Percentiles rank a stretch among this genome's conserved stretches.
Conservation (phyloP, 2,329 filamentous ascomycete genomes). For the Aspergillus brasiliensis region DNA sequence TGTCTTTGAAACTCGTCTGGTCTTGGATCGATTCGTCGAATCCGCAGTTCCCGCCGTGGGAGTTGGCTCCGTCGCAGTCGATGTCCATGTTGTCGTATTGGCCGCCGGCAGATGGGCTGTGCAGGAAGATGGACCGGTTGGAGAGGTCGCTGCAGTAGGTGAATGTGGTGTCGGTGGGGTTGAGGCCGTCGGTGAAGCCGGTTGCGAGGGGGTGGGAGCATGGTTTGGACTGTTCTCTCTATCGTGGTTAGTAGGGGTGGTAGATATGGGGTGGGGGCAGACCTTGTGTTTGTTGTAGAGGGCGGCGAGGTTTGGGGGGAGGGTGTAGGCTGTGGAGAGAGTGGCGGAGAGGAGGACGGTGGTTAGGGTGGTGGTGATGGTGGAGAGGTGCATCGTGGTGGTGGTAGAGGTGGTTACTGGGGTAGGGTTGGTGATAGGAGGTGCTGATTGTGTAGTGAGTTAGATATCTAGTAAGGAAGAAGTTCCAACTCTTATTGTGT, state of each 20-base stretch:
- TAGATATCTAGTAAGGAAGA: too few species aligned
- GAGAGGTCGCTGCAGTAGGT: slow-evolving; percentile 52
- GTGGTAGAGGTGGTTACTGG: too few species aligned
- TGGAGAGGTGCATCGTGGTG: too few species aligned
- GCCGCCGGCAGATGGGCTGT: not conserved
- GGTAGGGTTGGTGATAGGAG: too few species aligned
- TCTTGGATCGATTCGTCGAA: slow-evolving; percentile 43
- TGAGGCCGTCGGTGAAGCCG: slow-evolving; percentile 23
- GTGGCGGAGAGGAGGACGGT: too few species aligned
- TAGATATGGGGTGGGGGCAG: not conserved
- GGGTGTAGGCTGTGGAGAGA: too few species aligned
- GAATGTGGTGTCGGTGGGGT: slow-evolving; percentile 15
- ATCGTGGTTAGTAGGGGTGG: too few species aligned
- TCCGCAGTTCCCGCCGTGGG: slow-evolving; percentile 50
- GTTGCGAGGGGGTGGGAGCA: slow-evolving; percentile 22
- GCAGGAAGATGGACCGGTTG: not conserved
- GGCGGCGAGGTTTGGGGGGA: slow-evolving; percentile 15
- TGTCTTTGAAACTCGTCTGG: slow-evolving; percentile 51
- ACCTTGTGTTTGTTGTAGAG: slow-evolving; percentile 26
- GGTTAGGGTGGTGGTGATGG: too few species aligned
- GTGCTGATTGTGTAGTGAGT: too few species aligned
- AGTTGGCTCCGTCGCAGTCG: slow-evolving; percentile 58
- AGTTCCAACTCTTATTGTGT: too few species aligned
- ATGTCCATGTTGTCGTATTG: slow-evolving; percentile 57
- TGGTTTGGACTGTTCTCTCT: slow-evolving; percentile 17